A percentile compares a stretch with the other conserved stretches of the same genome.
Evolutionary conservation across 2,329 filamentous ascomycete genomes (phyloP).

Genomic region (Phoma sp.): DNA sequence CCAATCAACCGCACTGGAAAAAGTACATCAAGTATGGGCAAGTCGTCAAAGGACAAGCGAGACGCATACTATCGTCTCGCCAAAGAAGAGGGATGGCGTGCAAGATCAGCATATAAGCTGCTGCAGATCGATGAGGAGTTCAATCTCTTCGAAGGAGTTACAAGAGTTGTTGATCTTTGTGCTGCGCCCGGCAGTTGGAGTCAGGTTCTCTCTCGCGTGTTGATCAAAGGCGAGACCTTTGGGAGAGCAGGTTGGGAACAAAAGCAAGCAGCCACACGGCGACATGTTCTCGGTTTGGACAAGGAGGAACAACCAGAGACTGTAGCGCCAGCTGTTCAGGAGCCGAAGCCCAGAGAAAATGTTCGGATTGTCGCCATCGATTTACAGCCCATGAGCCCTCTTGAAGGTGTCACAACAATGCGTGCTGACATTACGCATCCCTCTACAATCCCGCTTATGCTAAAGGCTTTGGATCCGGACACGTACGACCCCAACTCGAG

Average conservation of each 20-base stretch:
- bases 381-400: slow-evolving; percentile 91
- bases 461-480: slow-evolving; percentile 81
- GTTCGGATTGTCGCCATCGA: slow-evolving; percentile 97
- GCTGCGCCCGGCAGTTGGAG: slow-evolving; percentile 97
- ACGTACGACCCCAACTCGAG: slow-evolving; percentile 51
- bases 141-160: slow-evolving; percentile 88
- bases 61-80: slow-evolving; percentile 97
- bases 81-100: slow-evolving; percentile 98
- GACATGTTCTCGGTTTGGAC: slow-evolving; percentile 60
- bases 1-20: not conserved
- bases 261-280: slow-evolving; percentile 73
- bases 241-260: slow-evolving; percentile 88
- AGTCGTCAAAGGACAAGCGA: slow-evolving; percentile 98
- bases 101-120: slow-evolving; percentile 94
- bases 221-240: slow-evolving; percentile 93
- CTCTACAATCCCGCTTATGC: slow-evolving; percentile 87
- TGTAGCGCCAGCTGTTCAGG: slow-evolving; percentile 26
- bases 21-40: slow-evolving; percentile 71
- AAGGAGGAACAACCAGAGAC: slow-evolving; percentile 16
- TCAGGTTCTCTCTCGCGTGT: slow-evolving; percentile 89
- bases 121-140: slow-evolving; percentile 97
- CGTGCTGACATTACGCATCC: slow-evolving; percentile 98
- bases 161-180: slow-evolving; percentile 92
- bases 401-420: slow-evolving; percentile 90
- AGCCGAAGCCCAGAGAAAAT: slow-evolving; percentile 64